A percentile compares a stretch with the other conserved stretches of the same genome.
These are phyloP conservation scores for Tricholoma bakamatsutake DNA, from an alignment of 768 basidiomycete genomes.

Conservation along the genomic window DNA sequence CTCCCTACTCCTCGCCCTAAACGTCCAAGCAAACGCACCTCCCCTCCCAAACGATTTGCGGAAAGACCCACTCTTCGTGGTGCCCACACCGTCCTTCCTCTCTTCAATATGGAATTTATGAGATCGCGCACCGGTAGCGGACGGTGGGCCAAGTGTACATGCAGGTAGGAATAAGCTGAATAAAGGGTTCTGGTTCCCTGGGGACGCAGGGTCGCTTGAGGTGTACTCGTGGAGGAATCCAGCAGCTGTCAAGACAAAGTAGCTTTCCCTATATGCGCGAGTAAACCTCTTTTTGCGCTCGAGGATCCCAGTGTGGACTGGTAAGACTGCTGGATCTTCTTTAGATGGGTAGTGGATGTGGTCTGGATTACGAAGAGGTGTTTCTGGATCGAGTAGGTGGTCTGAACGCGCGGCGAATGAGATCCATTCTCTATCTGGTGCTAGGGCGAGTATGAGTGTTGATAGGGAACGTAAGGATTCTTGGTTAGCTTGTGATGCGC, in stretches of 20 bases:
- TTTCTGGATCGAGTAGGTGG: slow-evolving; percentile 95
- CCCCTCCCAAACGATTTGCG: slow-evolving; percentile 24
- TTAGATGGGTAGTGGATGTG: slow-evolving; percentile 83
- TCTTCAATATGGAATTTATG: slow-evolving; percentile 99
- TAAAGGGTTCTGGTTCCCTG: slow-evolving; percentile 50
- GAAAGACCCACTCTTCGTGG: slow-evolving; percentile 52
- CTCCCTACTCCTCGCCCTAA: slow-evolving; percentile 83
- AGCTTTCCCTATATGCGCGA: slow-evolving; percentile 76
- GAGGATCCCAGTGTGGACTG: slow-evolving; percentile 85
- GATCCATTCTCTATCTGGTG: slow-evolving; percentile 93
- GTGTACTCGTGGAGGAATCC: slow-evolving; percentile 94
- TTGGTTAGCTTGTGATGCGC: slow-evolving; percentile 68
- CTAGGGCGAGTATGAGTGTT: slow-evolving; percentile 67
- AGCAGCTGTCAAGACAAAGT: slow-evolving; percentile 90
- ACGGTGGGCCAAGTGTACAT: slow-evolving; percentile 94
- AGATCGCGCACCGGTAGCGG: slow-evolving; percentile 52
- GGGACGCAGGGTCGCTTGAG: slow-evolving; percentile 61
- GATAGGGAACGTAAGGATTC: slow-evolving; percentile 71
- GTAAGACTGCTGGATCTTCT: slow-evolving; percentile 78
- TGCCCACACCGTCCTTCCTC: slow-evolving; percentile 73
- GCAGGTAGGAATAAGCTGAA: slow-evolving; percentile 91
- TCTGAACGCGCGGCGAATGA: slow-evolving; percentile 89
- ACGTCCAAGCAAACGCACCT: slow-evolving; percentile 65
- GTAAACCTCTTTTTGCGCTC: slow-evolving; percentile 97
- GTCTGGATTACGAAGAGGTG: slow-evolving; percentile 77